These are phyloP conservation scores for Fibroporia radiculosa DNA, from an alignment of 768 basidiomycete species.

Conservation along the genomic window DNA sequence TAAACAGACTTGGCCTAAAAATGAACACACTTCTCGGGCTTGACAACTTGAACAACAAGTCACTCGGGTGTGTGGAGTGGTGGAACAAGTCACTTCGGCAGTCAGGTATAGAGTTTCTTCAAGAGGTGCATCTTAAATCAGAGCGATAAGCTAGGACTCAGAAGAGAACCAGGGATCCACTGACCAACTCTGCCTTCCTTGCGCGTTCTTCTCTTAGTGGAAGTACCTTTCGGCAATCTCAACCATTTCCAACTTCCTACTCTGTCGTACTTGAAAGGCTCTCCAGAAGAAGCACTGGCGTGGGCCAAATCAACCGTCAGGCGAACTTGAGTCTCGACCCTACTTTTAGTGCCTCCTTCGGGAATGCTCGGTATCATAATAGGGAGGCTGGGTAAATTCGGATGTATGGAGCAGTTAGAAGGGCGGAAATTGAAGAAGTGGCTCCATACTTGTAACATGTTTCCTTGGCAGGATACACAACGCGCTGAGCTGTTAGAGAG, in stretches of 20 bases:
- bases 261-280: slow-evolving; percentile 62
- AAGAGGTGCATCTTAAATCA: slow-evolving; percentile 57
- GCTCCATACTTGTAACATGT: slow-evolving; percentile 69
- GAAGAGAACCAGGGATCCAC: slow-evolving; percentile 18
- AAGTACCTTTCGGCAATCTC: slow-evolving; percentile 69
- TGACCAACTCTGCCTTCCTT: slow-evolving; percentile 79
- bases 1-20: slow-evolving; percentile 3
- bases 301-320: slow-evolving; percentile 75
- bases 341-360: slow-evolving; percentile 75
- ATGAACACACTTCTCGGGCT: slow-evolving; percentile 61
- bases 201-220: slow-evolving; percentile 77
- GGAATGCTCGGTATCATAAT: slow-evolving; percentile 83
- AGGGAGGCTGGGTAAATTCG: slow-evolving; percentile 44
- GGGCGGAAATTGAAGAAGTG: slow-evolving; percentile 1
- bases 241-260: slow-evolving; percentile 92
- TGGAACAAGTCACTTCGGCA: slow-evolving; percentile 73
- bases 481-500: slow-evolving; percentile 41
- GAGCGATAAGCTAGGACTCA: slow-evolving; percentile 3
- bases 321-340: slow-evolving; percentile 93
- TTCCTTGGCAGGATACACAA: slow-evolving; percentile 68
- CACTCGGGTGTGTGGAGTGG: slow-evolving; percentile 69
- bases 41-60: slow-evolving; percentile 85
- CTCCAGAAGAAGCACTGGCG: slow-evolving; percentile 47
- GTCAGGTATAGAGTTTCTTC: slow-evolving; percentile 67
- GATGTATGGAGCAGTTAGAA: background rate